Evolutionary conservation across 208 protist species (phyloP).

Genomic region (Endotrypanum monterogeii): DNA sequence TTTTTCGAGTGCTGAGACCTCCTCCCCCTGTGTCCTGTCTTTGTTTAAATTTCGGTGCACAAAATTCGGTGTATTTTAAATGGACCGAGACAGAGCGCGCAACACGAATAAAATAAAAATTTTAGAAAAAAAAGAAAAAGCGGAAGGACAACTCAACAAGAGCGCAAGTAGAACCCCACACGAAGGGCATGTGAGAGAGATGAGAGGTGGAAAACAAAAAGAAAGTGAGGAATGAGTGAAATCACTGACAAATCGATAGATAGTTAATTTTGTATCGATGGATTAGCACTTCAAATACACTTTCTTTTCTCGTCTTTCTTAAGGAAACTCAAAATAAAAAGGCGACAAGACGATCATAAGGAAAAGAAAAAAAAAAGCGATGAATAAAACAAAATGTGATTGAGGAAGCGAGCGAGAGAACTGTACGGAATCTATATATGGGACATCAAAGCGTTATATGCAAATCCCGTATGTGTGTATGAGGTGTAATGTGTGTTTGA

Average conservation of each 20-base stretch:
- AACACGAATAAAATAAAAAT: too few relatives aligned
- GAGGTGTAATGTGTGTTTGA: too few relatives aligned
- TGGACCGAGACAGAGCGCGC: too few relatives aligned
- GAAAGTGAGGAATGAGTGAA: neutral
- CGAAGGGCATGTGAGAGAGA: neutral
- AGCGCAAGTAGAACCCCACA: neutral
- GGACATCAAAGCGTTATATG: too few relatives aligned
- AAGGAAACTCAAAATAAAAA: too few relatives aligned
- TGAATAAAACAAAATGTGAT: neutral
- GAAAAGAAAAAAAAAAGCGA: too few relatives aligned
- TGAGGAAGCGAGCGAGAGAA: too few relatives aligned
- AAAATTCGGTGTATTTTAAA: too few relatives aligned
- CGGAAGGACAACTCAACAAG: neutral
- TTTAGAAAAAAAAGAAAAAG: neutral
- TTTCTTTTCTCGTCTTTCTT: neutral
- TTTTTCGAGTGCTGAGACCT: neutral
- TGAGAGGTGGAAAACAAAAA: neutral
- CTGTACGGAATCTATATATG: too few relatives aligned
- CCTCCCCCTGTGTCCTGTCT: neutral
- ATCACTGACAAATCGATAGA: too few relatives aligned
- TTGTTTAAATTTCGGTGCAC: too few relatives aligned
- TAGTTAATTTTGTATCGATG: neutral
- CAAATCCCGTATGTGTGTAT: too few relatives aligned
- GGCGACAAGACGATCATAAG: neutral
- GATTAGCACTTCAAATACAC: neutral